Percentiles rank a stretch among this genome's conserved stretches.
Conservation (phyloP, 345 rosid genomes). For the Viola odorata region DNA sequence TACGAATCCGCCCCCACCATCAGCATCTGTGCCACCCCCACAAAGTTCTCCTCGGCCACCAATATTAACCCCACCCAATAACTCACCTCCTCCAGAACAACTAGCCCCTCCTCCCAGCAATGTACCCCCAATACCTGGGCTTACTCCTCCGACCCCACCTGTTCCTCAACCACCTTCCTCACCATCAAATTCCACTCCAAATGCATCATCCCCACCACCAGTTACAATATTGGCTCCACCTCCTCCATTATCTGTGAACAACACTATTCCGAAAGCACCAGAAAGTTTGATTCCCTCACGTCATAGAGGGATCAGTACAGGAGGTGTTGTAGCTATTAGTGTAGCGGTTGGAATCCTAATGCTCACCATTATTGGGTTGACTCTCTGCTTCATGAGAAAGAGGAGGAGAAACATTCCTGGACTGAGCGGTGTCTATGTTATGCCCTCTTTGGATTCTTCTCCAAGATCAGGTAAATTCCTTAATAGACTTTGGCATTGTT, state of each 20-base stretch:
- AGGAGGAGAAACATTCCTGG: conserved; percentile 41
- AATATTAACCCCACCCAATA: conserved; percentile 17
- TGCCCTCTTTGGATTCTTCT: conserved; percentile 63
- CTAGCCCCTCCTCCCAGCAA: conserved; percentile 18
- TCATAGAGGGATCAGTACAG: conserved; percentile 31
- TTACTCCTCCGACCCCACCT: conserved; percentile 21
- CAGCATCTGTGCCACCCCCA: conserved; percentile 8
- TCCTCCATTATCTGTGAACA: conserved; percentile 32
- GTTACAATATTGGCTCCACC: conserved; percentile 30
- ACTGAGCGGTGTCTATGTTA: conserved; percentile 49
- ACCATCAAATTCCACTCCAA: conserved; percentile 35
- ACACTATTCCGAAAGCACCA: conserved; percentile 26
- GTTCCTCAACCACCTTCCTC: conserved; percentile 29
- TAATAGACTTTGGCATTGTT: not conserved
- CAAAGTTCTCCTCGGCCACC: conserved; percentile 21
- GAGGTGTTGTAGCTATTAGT: conserved; percentile 46
- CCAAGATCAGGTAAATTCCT: conserved; percentile 55
- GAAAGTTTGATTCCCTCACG: conserved; percentile 24
- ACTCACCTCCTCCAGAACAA: conserved; percentile 21
- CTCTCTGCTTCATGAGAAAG: conserved; percentile 54
- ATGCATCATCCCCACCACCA: conserved; percentile 35
- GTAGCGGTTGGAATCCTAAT: conserved; percentile 45
- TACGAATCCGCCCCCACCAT: conserved; percentile 11
- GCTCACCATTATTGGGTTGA: conserved; percentile 50
- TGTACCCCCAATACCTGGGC: conserved; percentile 31